Conservation (phyloP, 345 rosid genomes). For the Gossypium arboreum region DNA sequence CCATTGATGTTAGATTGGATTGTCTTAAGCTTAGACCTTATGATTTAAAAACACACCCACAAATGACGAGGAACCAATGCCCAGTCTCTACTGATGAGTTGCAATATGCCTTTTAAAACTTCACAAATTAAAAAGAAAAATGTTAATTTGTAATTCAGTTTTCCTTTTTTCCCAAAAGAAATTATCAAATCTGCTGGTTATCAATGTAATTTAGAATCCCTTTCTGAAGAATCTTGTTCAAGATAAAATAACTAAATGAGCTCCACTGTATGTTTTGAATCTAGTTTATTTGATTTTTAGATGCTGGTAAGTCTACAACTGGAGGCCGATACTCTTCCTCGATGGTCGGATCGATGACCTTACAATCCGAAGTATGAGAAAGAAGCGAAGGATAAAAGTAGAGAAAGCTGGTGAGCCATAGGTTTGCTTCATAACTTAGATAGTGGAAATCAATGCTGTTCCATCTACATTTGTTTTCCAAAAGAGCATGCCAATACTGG, state of each 20-base stretch:
- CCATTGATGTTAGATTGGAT: too few species aligned
- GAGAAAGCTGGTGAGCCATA: conserved; percentile 84
- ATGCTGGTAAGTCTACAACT: conserved; percentile 94
- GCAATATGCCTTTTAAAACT: not conserved
- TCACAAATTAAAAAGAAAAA: not conserved
- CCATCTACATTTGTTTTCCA: not conserved
- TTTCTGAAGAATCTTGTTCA: not conserved
- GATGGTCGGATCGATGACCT: conserved; percentile 97
- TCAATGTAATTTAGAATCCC: not conserved
- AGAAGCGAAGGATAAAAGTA: conserved; percentile 97
- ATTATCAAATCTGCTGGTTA: not conserved
- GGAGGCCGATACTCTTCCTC: conserved; percentile 96
- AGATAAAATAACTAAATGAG: not conserved
- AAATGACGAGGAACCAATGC: not conserved
- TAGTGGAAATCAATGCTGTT: not conserved
- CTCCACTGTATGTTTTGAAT: not conserved
- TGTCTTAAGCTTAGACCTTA: too few species aligned
- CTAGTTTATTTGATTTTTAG: conserved; percentile 33
- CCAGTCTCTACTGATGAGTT: not conserved
- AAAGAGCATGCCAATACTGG: not conserved
- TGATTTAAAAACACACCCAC: not conserved
- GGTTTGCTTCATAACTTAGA: conserved; percentile 8
- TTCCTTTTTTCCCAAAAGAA: not conserved
- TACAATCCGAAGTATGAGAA: conserved; percentile 94
- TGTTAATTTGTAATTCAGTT: not conserved